Base-by-base conservation (phyloP, 306 rosid species). In the Trifolium pratense region DNA sequence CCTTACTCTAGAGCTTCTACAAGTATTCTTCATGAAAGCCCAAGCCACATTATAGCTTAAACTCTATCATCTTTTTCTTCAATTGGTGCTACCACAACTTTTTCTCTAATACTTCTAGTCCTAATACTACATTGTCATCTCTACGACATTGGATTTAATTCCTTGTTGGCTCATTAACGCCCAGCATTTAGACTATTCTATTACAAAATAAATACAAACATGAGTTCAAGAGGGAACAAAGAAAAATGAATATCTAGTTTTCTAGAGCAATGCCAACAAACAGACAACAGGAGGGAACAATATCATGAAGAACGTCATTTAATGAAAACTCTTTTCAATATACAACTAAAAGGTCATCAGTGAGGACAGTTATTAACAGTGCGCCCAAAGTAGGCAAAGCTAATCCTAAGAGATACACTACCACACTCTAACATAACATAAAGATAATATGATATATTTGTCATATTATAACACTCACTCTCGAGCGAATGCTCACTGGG, bases 201-300 rank as follows among this genome's bases (percentile, higher is more conserved):
- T 56, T 49, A 73, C 46, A 68, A 51, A 40, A 75, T 5, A 29
- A 13, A 18, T 51, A 76, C 31, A 40, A 63, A 62, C 29, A 42
- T 70, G 21, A 18, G 59, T 53, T 14, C 55, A 5, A 40, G 26
- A 42, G 20, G 64, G 40, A 46, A 37, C 10, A 12, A 65, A 36
- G 58, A 45, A 43, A 12, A 60, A 70, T 9, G 25, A 13, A 49
- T 45, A 36, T 34, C 70, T 7, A 70, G 34, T 10, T 34, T 60
- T 60, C 17, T 14, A 58, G 61, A 57, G 31, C 42, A 76, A 32
- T 45, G 42, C 34, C 45, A 45, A 45, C 62, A 58, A 77, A 70
- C 25, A 77, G 68, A 56, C 45, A 36, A 12, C 36, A 57, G 11
- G 65, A 37, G 48, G 74, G 20, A 67, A 15, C 26, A 57, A 57